These are phyloP conservation scores for Fraxinus angustifolia DNA, from an alignment of 305 asterid genomes.

Conservation along the genomic window DNA sequence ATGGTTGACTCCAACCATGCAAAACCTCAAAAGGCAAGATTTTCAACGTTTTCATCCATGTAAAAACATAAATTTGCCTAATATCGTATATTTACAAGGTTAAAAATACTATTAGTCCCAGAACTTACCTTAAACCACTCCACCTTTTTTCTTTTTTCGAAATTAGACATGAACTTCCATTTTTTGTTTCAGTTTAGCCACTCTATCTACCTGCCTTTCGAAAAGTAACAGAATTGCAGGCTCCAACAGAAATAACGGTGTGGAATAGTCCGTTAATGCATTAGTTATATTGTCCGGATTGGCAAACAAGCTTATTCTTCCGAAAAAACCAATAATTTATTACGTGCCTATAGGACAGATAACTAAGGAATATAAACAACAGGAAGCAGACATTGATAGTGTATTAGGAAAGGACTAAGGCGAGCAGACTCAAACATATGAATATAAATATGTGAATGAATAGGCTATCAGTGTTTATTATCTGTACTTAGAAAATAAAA, in stretches of 20 bases:
- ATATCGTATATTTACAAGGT: neutral
- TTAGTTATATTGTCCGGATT: neutral
- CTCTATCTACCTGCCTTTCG: neutral
- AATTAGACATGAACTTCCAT: neutral
- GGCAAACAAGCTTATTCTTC: neutral
- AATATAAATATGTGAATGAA: neutral
- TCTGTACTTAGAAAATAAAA: neutral
- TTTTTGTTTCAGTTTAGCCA: neutral
- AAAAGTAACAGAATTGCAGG: neutral
- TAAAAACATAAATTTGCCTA: neutral
- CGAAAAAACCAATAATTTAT: neutral
- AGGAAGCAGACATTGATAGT: neutral
- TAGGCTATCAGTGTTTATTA: neutral
- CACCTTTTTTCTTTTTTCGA: slow-evolving; percentile 33
- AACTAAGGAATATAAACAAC: neutral
- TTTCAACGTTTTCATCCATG: neutral
- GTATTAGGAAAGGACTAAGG: neutral
- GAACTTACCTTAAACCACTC: neutral
- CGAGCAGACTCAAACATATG: neutral
- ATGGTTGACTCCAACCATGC: neutral
- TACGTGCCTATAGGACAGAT: neutral
- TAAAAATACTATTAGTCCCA: neutral
- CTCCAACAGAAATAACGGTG: neutral
- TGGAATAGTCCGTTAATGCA: neutral
- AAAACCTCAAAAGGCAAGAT: neutral